Conservation (phyloP, 805 yeast genomes). For the Pichia pseudocactophila region DNA sequence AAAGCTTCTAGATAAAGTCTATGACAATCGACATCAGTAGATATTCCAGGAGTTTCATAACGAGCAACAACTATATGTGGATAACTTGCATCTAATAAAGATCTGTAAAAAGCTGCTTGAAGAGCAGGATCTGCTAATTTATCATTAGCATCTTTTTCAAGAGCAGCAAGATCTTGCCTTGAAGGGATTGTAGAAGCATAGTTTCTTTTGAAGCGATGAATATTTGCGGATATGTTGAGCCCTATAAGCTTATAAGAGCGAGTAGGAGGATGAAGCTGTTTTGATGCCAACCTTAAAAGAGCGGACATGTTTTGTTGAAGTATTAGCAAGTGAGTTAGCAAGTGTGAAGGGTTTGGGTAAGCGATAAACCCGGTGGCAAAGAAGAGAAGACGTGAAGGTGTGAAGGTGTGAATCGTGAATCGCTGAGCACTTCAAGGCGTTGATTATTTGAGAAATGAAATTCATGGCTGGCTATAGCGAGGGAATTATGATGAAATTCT, state of each 20-base stretch:
- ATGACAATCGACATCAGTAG: conserved; percentile 71
- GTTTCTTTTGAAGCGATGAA: conserved; percentile 1
- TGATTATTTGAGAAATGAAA: too few species aligned
- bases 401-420: too few species aligned
- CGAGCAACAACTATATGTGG: conserved; percentile 96
- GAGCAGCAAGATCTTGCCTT: conserved; percentile 38
- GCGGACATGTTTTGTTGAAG: neutral
- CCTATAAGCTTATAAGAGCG: neutral
- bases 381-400: neutral
- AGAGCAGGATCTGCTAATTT: conserved; percentile 56
- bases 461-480: too few species aligned
- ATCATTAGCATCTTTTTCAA: conserved; percentile 83
- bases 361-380: neutral
- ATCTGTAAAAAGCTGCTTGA: conserved; percentile 79
- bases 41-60: conserved; percentile 90
- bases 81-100: conserved; percentile 67
- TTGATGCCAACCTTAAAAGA: neutral
- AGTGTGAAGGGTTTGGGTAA: neutral
- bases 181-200: conserved; percentile 15
- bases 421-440: too few species aligned
- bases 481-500: too few species aligned
- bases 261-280: neutral
- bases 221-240: too few species aligned
- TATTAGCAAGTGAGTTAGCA: neutral
- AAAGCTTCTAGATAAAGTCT: conserved; percentile 74